Base-by-base conservation (phyloP, 306 rosid species). In the Prunus padus region DNA sequence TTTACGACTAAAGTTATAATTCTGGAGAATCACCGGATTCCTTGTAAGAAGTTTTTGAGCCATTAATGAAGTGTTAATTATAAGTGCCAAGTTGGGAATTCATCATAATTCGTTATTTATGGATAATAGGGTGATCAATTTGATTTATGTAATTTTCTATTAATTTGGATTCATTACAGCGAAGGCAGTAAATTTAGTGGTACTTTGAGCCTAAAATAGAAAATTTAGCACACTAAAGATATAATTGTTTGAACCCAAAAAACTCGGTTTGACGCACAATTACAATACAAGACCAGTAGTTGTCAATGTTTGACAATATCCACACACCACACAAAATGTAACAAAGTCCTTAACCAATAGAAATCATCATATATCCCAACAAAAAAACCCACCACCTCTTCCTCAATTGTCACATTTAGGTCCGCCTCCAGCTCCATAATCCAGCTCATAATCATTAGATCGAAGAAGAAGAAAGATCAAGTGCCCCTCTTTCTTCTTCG, bases 321-420 rank as follows among this genome's bases (percentile, higher is more conserved):
- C 28, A 55, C 61, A 20, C 26, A 55, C 89, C 90, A 62, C 84
- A 65, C 78, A 82, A 18, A 37, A 73, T 50, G 44, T 76, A 86
- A 82, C 90, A 73, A 79, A 63, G 79, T 31, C 88, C 81, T 82
- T 46, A 65, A 79, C 77, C 83, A 69, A 71, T 69, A 60, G 74
- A 83, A 79, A 57, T 5, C 64, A 62, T 47, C 63, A 52, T 55
- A 67, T 55, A 69, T 66, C 63, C 49, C 25, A 52, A 10, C 28
- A 69, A 76, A 20, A 16, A 11, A 28, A 8, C 22, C 20, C 56
- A 31, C 52, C 40, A 55, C 60, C 20, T 18, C 56, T 22, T 22
- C 31, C 63, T 4, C 8, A n/a, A n/a, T n/a, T n/a, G 42, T 7
- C 25, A 46, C 77, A 33, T 4, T 33, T 16, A 22, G 30, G 25